Evolutionary conservation across 148 eudicot species (phyloP).

Genomic region (Diospyros lotus): DNA sequence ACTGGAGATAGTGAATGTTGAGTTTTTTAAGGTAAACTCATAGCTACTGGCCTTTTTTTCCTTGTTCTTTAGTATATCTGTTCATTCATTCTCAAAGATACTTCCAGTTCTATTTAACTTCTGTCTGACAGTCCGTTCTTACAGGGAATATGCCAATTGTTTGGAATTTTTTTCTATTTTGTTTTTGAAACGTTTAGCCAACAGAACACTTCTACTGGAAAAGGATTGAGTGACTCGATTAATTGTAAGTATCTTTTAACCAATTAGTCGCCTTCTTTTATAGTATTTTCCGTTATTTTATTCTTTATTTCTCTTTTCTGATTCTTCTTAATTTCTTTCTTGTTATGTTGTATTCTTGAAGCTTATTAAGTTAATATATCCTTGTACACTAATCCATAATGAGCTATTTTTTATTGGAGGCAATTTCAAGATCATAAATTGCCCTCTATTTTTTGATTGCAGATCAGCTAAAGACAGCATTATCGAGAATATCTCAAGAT

Average conservation of each 20-base stretch:
- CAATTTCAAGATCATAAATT: constrained; percentile 6
- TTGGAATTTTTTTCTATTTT: constrained; percentile 83
- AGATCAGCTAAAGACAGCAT: constrained; percentile 70
- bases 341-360: constrained; percentile 9
- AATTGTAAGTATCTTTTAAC: constrained; percentile 51
- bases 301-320: constrained; percentile 1
- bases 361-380: neutral
- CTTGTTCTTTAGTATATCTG: constrained; percentile 8
- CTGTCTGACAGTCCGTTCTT: constrained; percentile 17
- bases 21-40: constrained; percentile 67
- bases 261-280: neutral
- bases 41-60: neutral
- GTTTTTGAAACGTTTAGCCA: constrained; percentile 76
- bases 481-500: constrained; percentile 66
- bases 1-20: constrained; percentile 76
- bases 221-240: constrained; percentile 44
- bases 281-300: neutral
- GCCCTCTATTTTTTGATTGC: constrained; percentile 22
- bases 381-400: neutral
- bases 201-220: constrained; percentile 54
- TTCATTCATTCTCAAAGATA: constrained; percentile 1
- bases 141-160: constrained; percentile 90
- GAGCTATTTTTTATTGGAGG: constrained; percentile 3
- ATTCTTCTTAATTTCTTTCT: neutral
- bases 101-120: constrained; percentile 5